Base-by-base conservation (phyloP, 73 alveolate species). In the Blepharisma japonicum region DNA sequence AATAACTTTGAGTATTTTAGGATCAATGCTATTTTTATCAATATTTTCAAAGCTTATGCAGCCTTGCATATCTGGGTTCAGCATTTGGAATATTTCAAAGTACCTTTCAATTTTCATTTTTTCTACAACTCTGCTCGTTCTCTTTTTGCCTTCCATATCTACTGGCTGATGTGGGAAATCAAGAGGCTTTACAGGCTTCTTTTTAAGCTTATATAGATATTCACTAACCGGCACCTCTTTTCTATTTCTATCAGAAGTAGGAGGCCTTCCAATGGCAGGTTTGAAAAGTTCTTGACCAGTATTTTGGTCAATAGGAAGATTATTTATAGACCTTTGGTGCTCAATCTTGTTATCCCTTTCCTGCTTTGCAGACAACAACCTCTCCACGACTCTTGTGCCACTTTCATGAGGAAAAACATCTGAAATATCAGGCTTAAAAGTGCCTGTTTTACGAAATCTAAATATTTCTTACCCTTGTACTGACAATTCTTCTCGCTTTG, bases 91-190 rank as follows among this genome's bases (percentile, higher is more conserved):
- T 25, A 61, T 39, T 61, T 61, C 74, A 25, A 39, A 61, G 5
- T 14, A 61, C 46, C 74, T n/a, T n/a, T 61, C 74, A 39, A 61
- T 61, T 61, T 61, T 61, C n/a, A 61, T 25, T 61, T 61, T 61
- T 25, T 14, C 18, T 8, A 61, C 18, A 18, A 61, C 23, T 61
- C 23, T 61, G 48, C 23, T 39, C 18, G 49, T 20, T 14, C 74
- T n/a, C 47, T n/a, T 39, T 61, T 61, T 61, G 0, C 49, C 11
- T 25, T 61, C 74, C 47, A 61, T 8, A 25, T 61, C 18, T 8
- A 61, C 74, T 20, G 74, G 74, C 48, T 8, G 18, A 25, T 61
- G 23, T 2, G 74, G 74, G 48, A 14, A 61, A 25, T 25, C 46
- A 0, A 20, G 47, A 18, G 74, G 74, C 18, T n/a, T 25, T 14